Evolutionary conservation across 75 land plant genomes (phyloP).

Genomic region (Picea glauca): DNA sequence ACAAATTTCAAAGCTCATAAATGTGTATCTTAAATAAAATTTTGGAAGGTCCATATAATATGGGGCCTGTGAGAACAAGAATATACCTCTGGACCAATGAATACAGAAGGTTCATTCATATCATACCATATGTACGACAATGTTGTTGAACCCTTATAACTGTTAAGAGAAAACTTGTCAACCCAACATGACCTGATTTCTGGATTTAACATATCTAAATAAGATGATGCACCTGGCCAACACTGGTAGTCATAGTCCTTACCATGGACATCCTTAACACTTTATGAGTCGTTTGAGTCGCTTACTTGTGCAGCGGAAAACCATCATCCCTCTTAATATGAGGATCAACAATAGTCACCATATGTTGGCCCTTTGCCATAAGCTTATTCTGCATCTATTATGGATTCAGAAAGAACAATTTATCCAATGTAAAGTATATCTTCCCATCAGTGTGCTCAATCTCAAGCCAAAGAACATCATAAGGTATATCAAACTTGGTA

Average conservation of each 20-base stretch:
- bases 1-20: background rate
- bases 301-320: slow-evolving; percentile 80
- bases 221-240: slow-evolving; percentile 97
- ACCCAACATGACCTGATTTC: slow-evolving; percentile 96
- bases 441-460: slow-evolving; percentile 99
- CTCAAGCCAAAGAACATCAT: slow-evolving; percentile 97
- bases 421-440: slow-evolving; percentile 94
- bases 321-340: slow-evolving; percentile 92
- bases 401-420: slow-evolving; percentile 70
- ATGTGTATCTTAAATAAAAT: background rate
- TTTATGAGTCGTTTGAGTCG: slow-evolving; percentile 73
- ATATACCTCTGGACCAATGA: slow-evolving; percentile 97
- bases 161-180: slow-evolving; percentile 68
- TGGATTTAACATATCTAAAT: slow-evolving; percentile 80
- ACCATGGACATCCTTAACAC: slow-evolving; percentile 73
- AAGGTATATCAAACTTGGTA: slow-evolving; percentile 86
- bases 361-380: slow-evolving; percentile 80
- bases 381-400: slow-evolving; percentile 94
- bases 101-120: slow-evolving; percentile 99
- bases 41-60: background rate
- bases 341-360: slow-evolving; percentile 98
- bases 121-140: slow-evolving; percentile 98
- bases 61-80: background rate
- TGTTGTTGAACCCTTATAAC: slow-evolving; percentile 85
- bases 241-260: slow-evolving; percentile 97